Percentiles rank a stretch among this genome's conserved stretches.
These are phyloP conservation scores for Gossypium schwendimanii DNA, from an alignment of 441 rosid genomes.

Conservation along the genomic window DNA sequence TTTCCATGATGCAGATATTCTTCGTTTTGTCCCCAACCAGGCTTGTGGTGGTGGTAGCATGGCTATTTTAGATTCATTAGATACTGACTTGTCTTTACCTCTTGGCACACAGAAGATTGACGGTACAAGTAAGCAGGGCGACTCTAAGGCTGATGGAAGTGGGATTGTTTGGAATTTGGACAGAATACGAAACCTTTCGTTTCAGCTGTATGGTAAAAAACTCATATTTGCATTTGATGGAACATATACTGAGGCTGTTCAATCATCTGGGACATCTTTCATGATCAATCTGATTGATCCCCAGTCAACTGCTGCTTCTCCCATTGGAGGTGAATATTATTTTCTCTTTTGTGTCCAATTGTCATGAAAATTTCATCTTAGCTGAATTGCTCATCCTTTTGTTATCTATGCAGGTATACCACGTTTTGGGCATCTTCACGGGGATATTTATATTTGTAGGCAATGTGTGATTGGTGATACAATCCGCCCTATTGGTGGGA, in stretches of 20 bases:
- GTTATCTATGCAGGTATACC: conserved; percentile 68
- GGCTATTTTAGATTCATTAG: conserved; percentile 96
- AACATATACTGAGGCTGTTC: conserved; percentile 76
- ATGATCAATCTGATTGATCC: conserved; percentile 99
- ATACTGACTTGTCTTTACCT: conserved; percentile 65
- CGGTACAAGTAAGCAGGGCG: conserved; percentile 63
- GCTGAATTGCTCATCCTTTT: conserved; percentile 2
- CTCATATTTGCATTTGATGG: conserved; percentile 99
- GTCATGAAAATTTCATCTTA: neutral
- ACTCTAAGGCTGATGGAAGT: conserved; percentile 87
- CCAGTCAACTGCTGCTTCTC: conserved; percentile 97
- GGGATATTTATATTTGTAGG: conserved; percentile 77
- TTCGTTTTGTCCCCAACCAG: conserved; percentile 95
- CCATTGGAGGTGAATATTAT: conserved; percentile 76
- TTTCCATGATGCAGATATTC: conserved; percentile 91
- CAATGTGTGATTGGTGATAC: conserved; percentile 91
- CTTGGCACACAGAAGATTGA: conserved; percentile 65
- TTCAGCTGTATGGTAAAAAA: conserved; percentile 95
- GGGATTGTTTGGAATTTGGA: conserved; percentile 99
- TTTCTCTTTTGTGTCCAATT: neutral
- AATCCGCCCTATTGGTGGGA: conserved; percentile 90
- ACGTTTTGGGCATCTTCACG: conserved; percentile 87
- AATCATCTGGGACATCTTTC: conserved; percentile 72
- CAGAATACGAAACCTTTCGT: conserved; percentile 72
- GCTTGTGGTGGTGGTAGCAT: conserved; percentile 99